Conservation (phyloP, 352 stramenopile species). For the Pythium aphanidermatum region DNA sequence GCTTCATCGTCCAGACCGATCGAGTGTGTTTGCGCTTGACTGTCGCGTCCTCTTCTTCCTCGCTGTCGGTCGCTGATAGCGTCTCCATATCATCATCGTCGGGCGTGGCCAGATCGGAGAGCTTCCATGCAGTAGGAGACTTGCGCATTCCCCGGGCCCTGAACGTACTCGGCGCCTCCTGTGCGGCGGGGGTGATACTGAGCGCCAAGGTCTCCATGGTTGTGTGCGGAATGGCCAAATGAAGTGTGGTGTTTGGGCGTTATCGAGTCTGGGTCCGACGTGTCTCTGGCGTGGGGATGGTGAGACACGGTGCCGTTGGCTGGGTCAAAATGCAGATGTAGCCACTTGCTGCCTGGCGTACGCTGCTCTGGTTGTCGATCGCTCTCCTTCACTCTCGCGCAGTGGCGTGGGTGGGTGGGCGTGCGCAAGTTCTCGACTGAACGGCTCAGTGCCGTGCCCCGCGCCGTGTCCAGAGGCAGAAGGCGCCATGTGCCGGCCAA, state of each 20-base stretch:
- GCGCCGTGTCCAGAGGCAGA: no score
- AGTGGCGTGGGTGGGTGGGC: neutral
- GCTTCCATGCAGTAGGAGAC: constrained; percentile 50
- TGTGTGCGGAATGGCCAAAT: neutral
- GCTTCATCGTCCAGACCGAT: constrained; percentile 34
- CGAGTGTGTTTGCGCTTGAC: constrained; percentile 21
- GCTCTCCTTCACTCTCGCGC: constrained; percentile 1
- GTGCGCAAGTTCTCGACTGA: constrained; percentile 2
- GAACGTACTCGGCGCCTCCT: neutral
- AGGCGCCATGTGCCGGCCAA: no score
- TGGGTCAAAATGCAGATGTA: no score
- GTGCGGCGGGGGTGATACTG: constrained; percentile 13
- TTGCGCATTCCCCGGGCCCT: constrained; percentile 30
- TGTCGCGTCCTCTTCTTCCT: constrained; percentile 26
- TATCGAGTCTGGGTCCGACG: constrained; percentile 4
- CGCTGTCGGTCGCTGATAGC: constrained; percentile 44
- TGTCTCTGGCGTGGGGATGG: constrained; percentile 8
- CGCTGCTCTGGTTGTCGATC: neutral
- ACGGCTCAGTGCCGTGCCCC: neutral
- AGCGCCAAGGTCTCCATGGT: constrained; percentile 32
- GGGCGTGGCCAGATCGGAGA: constrained; percentile 19
- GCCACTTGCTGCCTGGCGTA: no score
- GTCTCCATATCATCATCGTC: constrained; percentile 21
- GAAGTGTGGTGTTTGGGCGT: neutral
- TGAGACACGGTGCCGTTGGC: no score